A percentile compares a stretch with the other conserved stretches of the same genome.
Conservation (phyloP, 176 grass and related monocot genomes). For the Guadua angustifolia region DNA sequence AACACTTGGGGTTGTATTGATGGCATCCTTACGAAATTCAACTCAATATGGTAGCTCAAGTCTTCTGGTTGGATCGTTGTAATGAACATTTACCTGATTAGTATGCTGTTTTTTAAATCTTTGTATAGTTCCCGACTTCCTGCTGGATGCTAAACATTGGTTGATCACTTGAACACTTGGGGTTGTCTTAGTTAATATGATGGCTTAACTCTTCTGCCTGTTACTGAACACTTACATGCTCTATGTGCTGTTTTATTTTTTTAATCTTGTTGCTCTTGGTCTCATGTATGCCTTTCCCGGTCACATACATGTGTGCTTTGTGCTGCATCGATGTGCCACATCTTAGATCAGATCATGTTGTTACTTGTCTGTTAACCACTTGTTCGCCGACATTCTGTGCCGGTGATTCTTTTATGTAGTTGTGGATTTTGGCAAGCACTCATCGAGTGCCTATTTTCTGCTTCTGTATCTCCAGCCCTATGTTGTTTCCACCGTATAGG, state of each 20-base stretch:
- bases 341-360: neutral
- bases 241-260: too few species aligned
- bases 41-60: neutral
- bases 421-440: too few species aligned
- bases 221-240: neutral
- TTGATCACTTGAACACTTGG: neutral
- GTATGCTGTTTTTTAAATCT: neutral
- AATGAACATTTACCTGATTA: neutral
- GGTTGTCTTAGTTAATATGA: too few species aligned
- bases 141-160: neutral
- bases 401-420: too few species aligned
- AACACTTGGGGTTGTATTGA: neutral
- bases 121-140: neutral
- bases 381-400: too few species aligned
- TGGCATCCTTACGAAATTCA: conserved; percentile 5
- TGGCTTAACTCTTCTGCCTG: neutral
- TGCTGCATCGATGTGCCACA: neutral
- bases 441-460: too few species aligned
- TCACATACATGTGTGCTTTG: too few species aligned
- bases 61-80: neutral
- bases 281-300: neutral
- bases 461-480: too few species aligned
- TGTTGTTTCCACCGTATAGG: too few species aligned
- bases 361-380: too few species aligned
- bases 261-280: neutral